A percentile compares a stretch with the other conserved stretches of the same genome.
Conservation (phyloP, 2,329 filamentous ascomycete genomes). For the Sarocladiaceae sp. region DNA sequence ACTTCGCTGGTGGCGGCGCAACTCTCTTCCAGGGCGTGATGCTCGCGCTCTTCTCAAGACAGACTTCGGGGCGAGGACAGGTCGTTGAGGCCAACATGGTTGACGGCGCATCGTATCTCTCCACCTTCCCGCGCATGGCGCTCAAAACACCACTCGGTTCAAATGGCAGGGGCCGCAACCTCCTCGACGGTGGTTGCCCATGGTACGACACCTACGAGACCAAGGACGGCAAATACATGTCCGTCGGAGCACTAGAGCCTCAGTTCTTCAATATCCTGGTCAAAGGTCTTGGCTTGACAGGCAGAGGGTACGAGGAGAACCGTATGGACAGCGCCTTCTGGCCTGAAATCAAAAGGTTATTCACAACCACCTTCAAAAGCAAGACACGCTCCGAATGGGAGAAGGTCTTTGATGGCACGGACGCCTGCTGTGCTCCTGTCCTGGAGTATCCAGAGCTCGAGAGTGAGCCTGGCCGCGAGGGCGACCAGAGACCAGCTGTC, state of each 20-base stretch:
- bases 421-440: constrained; percentile 90
- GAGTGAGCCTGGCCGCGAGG: constrained; percentile 38
- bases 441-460: constrained; percentile 69
- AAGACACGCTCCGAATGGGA: constrained; percentile 80
- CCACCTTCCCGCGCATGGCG: constrained; percentile 67
- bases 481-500: constrained; percentile 66
- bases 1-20: constrained; percentile 86
- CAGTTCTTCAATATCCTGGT: constrained; percentile 72
- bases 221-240: constrained; percentile 69
- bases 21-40: constrained; percentile 77
- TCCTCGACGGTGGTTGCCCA: constrained; percentile 77
- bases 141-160: constrained; percentile 58
- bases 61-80: constrained; percentile 64
- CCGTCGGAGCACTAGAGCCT: constrained; percentile 85
- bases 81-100: constrained; percentile 97
- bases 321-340: constrained; percentile 59
- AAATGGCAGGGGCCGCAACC: constrained; percentile 62
- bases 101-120: constrained; percentile 75
- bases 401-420: constrained; percentile 75
- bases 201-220: constrained; percentile 90
- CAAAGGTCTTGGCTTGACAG: constrained; percentile 55
- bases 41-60: constrained; percentile 66
- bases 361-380: constrained; percentile 58
- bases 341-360: constrained; percentile 56
- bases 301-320: constrained; percentile 42